phyloP scores from a whole-genome alignment of 306 rosid species.

The Acmispon strigosus region DNA sequence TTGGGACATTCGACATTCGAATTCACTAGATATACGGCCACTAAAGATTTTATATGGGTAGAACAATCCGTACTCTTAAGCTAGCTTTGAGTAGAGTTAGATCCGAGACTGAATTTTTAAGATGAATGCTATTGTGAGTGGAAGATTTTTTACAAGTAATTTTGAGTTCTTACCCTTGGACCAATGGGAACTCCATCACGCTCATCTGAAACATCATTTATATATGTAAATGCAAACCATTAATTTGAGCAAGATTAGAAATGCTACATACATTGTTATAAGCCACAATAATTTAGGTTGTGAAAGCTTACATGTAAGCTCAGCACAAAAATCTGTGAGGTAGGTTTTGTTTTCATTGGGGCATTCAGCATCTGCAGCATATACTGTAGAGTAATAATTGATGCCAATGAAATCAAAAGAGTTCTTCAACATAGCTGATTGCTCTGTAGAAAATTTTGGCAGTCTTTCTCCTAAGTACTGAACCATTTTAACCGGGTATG shows the following conservation, averaged over 20 bases:
- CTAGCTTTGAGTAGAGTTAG: no score
- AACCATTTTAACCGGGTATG: slow-evolving; percentile 38
- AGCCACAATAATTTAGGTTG: background rate
- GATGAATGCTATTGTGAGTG: background rate
- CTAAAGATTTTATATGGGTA: no score
- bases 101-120: no score
- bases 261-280: no score
- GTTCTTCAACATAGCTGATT: slow-evolving; percentile 23
- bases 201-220: slow-evolving; percentile 21
- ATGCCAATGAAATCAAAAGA: slow-evolving; percentile 43
- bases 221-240: background rate
- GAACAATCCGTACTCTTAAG: no score
- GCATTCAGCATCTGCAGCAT: slow-evolving; percentile 29
- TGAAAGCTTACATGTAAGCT: background rate
- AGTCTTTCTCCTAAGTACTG: slow-evolving; percentile 15
- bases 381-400: slow-evolving; percentile 31
- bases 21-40: no score
- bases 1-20: no score
- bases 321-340: slow-evolving; percentile 20
- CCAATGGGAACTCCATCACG: slow-evolving; percentile 45
- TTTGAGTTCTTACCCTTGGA: slow-evolving; percentile 20
- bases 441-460: slow-evolving; percentile 28
- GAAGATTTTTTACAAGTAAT: background rate
- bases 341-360: background rate
- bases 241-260: background rate